phyloP scores from a whole-genome alignment of 2,329 filamentous ascomycete species.

The Epichloe gansuensis region DNA sequence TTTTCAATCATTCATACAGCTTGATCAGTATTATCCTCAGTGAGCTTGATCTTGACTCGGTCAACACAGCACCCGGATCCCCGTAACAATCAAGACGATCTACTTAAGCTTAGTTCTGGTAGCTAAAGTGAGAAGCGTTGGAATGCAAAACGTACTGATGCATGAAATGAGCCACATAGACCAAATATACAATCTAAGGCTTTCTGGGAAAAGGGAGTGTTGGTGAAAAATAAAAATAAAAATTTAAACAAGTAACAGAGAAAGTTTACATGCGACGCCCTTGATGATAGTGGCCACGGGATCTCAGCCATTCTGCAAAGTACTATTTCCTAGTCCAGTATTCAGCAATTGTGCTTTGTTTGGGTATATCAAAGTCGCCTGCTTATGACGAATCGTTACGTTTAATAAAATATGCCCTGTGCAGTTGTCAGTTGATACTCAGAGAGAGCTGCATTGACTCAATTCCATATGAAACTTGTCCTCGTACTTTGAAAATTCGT shows the following conservation, averaged over 20 bases:
- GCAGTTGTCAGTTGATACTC: not conserved
- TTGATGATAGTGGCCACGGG: not conserved
- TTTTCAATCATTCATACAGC: not conserved
- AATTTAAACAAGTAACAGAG: not conserved
- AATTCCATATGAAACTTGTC: slow-evolving; percentile 52
- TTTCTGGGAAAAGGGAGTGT: not conserved
- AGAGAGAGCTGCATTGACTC: slow-evolving; percentile 57
- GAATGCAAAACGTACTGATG: not conserved
- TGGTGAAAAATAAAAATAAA: not conserved
- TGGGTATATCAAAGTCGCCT: not conserved
- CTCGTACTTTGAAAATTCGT: slow-evolving; percentile 56
- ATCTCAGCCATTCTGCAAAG: not conserved
- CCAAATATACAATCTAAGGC: not conserved
- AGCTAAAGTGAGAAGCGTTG: not conserved
- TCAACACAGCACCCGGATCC: not conserved
- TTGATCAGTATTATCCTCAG: not conserved
- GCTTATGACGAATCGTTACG: slow-evolving; percentile 33
- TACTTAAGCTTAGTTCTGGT: not conserved
- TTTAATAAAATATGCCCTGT: slow-evolving; percentile 48
- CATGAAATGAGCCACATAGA: not conserved
- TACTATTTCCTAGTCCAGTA: not conserved
- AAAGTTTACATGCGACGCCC: not conserved
- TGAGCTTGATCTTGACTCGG: not conserved
- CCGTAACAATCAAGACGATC: not conserved
- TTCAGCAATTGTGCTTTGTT: not conserved